Percentiles rank a stretch among this genome's conserved stretches.
These are phyloP conservation scores for Choiromyces venosus DNA, from an alignment of 495 filamentous ascomycete species.

Conservation along the genomic window DNA sequence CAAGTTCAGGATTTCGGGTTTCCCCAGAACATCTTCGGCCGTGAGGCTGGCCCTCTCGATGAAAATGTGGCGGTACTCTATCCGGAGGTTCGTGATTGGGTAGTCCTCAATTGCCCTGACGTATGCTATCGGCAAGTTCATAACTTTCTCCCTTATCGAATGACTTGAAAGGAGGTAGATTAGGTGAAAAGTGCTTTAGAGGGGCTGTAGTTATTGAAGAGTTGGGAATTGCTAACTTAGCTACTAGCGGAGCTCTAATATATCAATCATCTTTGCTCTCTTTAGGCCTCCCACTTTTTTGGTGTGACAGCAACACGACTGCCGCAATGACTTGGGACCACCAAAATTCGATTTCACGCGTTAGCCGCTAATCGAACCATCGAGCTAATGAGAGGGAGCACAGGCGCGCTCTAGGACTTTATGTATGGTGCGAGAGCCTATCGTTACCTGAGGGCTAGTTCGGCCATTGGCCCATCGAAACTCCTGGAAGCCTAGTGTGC, in stretches of 20 bases:
- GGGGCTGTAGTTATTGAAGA: accelerated
- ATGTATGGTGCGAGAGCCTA: neutral
- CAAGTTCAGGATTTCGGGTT: neutral
- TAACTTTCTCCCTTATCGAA: neutral
- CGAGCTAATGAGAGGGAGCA: neutral
- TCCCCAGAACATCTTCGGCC: neutral
- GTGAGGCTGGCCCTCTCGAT: neutral
- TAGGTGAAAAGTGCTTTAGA: neutral
- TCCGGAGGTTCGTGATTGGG: neutral
- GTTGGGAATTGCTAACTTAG: neutral
- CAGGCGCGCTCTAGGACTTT: neutral
- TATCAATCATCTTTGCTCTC: neutral
- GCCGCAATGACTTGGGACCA: too few species aligned
- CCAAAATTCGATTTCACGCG: neutral
- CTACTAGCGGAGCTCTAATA: neutral
- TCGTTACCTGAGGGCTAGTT: neutral
- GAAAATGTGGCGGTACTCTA: neutral
- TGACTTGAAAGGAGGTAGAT: neutral
- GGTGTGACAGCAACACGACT: neutral
- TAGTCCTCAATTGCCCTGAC: neutral
- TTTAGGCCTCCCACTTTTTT: neutral
- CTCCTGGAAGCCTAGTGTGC: neutral
- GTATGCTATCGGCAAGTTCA: neutral
- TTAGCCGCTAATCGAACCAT: neutral
- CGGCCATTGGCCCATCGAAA: neutral